These are phyloP conservation scores for Penicillium verhagenii DNA, from an alignment of 495 filamentous ascomycete species.

Conservation along the genomic window DNA sequence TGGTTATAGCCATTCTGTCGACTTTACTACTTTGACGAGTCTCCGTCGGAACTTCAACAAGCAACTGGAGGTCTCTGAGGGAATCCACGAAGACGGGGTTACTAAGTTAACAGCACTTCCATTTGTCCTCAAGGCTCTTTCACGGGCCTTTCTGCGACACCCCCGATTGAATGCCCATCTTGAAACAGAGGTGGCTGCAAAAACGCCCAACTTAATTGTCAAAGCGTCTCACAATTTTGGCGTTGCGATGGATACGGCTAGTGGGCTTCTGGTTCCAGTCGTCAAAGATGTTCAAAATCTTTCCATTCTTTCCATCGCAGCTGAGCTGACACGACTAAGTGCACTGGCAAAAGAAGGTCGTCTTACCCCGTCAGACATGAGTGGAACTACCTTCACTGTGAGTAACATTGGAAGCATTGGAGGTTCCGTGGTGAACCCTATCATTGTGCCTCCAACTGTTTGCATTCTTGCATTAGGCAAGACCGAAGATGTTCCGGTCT, in stretches of 20 bases:
- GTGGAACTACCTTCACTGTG: background rate
- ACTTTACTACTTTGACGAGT: background rate
- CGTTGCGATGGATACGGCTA: background rate
- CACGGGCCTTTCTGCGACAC: background rate
- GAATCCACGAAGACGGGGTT: background rate
- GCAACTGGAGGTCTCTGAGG: background rate
- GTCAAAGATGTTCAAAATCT: background rate
- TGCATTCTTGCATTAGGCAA: background rate
- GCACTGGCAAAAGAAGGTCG: background rate
- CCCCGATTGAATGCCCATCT: background rate
- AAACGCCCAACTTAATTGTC: background rate
- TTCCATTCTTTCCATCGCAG: background rate
- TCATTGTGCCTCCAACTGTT: background rate
- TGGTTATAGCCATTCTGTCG: background rate
- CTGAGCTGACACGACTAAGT: background rate
- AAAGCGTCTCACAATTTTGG: background rate
- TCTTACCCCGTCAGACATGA: background rate
- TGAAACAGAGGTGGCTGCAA: background rate
- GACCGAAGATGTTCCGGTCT: background rate
- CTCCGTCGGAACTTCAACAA: background rate
- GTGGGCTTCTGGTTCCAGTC: background rate
- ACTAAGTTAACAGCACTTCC: background rate
- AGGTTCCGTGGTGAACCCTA: background rate
- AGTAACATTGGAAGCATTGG: constrained; percentile 5
- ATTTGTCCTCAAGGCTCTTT: background rate